Evolutionary conservation across 1,284 basidiomycete genomes (phyloP).

Genomic region (Naganishia sp.): DNA sequence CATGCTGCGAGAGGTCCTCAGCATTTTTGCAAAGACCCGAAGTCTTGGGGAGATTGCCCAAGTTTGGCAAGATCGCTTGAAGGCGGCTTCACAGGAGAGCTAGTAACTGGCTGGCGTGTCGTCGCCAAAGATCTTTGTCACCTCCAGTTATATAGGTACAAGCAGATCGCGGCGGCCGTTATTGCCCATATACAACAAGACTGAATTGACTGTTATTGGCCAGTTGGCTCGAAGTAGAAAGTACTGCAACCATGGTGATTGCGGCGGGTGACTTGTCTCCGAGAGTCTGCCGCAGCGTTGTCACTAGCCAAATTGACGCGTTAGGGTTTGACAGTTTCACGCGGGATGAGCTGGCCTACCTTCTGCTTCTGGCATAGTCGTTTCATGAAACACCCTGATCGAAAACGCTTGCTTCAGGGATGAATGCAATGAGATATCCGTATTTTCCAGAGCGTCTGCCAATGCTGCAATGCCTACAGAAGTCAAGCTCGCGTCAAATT

Average conservation of each 20-base stretch:
- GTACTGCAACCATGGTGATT: constrained; percentile 7
- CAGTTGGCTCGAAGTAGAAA: neutral
- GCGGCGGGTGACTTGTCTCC: constrained; percentile 5
- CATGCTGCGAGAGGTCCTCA: constrained; percentile 72
- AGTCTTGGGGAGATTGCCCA: constrained; percentile 28
- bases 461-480: neutral
- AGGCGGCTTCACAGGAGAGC: constrained; percentile 11
- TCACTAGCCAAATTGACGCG: neutral
- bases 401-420: constrained; percentile 17
- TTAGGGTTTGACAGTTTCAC: neutral
- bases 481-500: neutral
- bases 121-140: neutral
- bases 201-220: neutral
- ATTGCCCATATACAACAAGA: constrained; percentile 22
- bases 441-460: constrained; percentile 10
- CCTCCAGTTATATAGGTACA: neutral
- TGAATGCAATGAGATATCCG: constrained; percentile 3
- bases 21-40: constrained; percentile 60
- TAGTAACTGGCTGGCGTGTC: neutral
- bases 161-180: neutral
- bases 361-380: constrained; percentile 1
- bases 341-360: neutral
- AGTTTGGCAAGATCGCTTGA: constrained; percentile 30
- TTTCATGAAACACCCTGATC: constrained; percentile 14
- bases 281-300: constrained; percentile 10